Percentiles rank a stretch among this genome's conserved stretches.
Conservation (phyloP, 495 filamentous ascomycete genomes). For the Podospora sp. region DNA sequence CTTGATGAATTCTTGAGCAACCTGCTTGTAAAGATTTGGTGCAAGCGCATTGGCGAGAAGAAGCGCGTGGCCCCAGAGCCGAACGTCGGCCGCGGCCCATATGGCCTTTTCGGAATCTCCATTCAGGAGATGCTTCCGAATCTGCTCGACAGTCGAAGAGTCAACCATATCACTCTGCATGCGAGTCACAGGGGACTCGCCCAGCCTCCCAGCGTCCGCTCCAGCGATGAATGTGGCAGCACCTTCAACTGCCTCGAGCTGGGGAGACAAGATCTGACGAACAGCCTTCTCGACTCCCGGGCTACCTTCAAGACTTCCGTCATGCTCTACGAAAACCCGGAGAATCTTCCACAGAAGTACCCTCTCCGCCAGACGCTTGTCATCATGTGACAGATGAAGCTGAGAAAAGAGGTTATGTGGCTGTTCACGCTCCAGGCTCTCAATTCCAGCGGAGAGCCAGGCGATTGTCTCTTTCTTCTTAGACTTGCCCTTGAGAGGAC, state of each 20-base stretch:
- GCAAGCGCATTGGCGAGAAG: conserved; percentile 81
- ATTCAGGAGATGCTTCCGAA: conserved; percentile 70
- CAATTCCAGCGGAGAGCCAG: conserved; percentile 79
- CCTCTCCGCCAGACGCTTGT: conserved; percentile 78
- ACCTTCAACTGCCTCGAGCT: conserved; percentile 30
- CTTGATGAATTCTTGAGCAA: conserved; percentile 90
- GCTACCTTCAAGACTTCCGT: conserved; percentile 79
- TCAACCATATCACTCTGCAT: conserved; percentile 65
- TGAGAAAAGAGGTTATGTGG: conserved; percentile 52
- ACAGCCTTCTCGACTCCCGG: conserved; percentile 71
- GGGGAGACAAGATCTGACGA: conserved; percentile 71
- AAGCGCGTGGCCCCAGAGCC: conserved; percentile 95
- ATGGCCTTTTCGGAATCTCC: conserved; percentile 91
- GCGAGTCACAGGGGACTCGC: conserved; percentile 25
- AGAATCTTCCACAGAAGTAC: conserved; percentile 87
- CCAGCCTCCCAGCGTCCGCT: conserved; percentile 28
- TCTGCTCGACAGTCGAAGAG: conserved; percentile 63
- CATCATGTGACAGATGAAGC: conserved; percentile 46
- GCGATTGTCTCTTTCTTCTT: conserved; percentile 92
- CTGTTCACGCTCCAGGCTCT: conserved; percentile 65
- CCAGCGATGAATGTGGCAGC: conserved; percentile 41
- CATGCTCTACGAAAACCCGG: conserved; percentile 76
- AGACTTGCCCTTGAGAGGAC: conserved; percentile 81
- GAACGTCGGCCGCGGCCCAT: conserved; percentile 91
- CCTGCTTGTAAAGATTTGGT: conserved; percentile 76